Base-by-base conservation (phyloP, 495 filamentous ascomycete genomes). In the Neurospora africana region DNA sequence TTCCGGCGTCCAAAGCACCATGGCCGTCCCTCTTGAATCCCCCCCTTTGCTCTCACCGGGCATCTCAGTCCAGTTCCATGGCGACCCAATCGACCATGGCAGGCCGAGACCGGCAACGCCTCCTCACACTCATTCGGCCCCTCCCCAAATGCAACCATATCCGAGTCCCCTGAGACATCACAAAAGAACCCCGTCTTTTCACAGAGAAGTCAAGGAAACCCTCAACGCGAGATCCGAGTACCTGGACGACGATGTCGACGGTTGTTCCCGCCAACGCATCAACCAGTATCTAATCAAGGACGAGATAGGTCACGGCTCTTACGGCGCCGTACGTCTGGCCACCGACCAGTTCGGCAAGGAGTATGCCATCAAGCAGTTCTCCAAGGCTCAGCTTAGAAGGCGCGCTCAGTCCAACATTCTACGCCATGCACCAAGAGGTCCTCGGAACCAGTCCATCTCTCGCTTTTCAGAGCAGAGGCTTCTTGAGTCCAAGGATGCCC, bases 301-400 rank as follows among this genome's bases (percentile, higher is more conserved):
- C 74, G 95, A 99, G 84, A 98, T 99, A 69, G 95, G 95, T 38
- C 87, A 94, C 44, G 95, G 95, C 6, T 98, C 95, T 0, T 99
- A 95, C 80, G 95, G 96, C 10, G 92, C 95, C 7, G 95, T 99
- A 13, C 94, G 98, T 79, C 84, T 97, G 21, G 95, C 93, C 17
- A 89, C 89, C 11, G 95, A 99, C 78, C 95, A 97, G 79, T 93
- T 89, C 82, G 95, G 93, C 7, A 89, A 90, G 68, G 93, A 98
- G 93, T 98, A 90, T 89, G 95, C 95, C 69, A 89, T 99, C 73
- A 99, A 99, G 82, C 95, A 97, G 76, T 98, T 99, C 82, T 98
- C 95, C 69, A 99, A 99, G 80, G 88, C 93, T 5, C 88, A 94
- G 43, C 83, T 99, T 43, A 88, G 94, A n/a, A 97, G 94, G 82